Conservation (phyloP, 2,329 filamentous ascomycete genomes). For the Ophiostoma angusticollis region DNA sequence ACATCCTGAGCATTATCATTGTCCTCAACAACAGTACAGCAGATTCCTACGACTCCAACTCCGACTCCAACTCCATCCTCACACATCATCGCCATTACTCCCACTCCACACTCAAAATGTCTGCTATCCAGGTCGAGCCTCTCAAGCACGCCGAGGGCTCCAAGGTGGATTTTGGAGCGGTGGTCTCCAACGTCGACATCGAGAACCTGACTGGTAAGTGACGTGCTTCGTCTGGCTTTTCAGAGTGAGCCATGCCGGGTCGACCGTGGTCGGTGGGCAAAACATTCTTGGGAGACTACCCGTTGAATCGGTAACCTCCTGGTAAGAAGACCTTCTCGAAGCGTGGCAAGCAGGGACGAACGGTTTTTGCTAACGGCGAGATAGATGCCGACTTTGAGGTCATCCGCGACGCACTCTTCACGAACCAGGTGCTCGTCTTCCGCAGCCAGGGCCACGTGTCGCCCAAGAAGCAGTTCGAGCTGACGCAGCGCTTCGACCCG, state of each 20-base stretch:
- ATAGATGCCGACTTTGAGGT: conserved; percentile 52
- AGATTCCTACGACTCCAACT: not conserved
- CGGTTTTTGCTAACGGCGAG: conserved; percentile 25
- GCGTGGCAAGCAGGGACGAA: no score
- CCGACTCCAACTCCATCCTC: not conserved
- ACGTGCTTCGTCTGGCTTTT: no score
- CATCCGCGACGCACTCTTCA: conserved; percentile 54
- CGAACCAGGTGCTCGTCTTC: conserved; percentile 56
- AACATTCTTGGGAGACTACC: conserved; percentile 16
- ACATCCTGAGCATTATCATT: no score
- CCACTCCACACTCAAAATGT: conserved; percentile 10
- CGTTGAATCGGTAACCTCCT: conserved; percentile 18
- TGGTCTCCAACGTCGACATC: conserved; percentile 44
- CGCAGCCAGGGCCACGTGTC: conserved; percentile 52
- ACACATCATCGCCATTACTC: not conserved
- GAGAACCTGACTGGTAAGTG: conserved; percentile 49
- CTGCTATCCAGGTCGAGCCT: conserved; percentile 12
- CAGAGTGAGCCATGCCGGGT: conserved; percentile 4
- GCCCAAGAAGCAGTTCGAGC: conserved; percentile 58
- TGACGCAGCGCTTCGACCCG: conserved; percentile 64
- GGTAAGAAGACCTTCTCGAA: no score
- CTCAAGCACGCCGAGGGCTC: conserved; percentile 11
- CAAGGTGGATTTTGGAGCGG: conserved; percentile 45
- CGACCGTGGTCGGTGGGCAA: not conserved
- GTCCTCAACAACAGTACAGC: no score